These are phyloP conservation scores for Hyaloraphidium curvatum DNA, from an alignment of 192 early-diverging fungal species.

Conservation along the genomic window DNA sequence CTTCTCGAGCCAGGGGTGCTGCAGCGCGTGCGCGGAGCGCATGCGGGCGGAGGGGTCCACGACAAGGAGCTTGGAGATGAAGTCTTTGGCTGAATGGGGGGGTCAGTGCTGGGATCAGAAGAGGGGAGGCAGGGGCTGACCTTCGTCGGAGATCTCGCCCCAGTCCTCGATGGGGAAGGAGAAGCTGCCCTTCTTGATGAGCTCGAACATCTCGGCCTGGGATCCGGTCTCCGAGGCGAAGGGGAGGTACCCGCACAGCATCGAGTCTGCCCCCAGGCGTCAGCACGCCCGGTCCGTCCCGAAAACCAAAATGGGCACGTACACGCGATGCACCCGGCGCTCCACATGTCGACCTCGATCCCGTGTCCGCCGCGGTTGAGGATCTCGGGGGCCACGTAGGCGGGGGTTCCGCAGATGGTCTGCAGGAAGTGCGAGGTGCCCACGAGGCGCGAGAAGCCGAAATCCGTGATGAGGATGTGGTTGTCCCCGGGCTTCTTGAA, in stretches of 20 bases:
- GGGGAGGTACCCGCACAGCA: slow-evolving; percentile 49
- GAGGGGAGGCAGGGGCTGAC: background rate
- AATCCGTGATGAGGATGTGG: background rate
- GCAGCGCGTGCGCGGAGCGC: slow-evolving; percentile 48
- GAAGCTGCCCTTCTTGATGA: slow-evolving; percentile 36
- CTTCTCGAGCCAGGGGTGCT: slow-evolving; percentile 80
- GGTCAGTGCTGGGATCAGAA: background rate
- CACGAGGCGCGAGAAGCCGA: background rate
- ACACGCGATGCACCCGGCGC: no score
- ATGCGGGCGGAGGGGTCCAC: slow-evolving; percentile 45
- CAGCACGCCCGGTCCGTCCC: slow-evolving; percentile 36
- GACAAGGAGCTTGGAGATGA: slow-evolving; percentile 45
- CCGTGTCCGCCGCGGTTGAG: slow-evolving; percentile 30
- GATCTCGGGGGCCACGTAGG: slow-evolving; percentile 21
- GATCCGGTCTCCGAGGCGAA: no score
- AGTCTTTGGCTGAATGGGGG: slow-evolving; percentile 35
- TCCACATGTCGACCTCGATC: slow-evolving; percentile 28
- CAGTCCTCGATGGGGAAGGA: slow-evolving; percentile 42
- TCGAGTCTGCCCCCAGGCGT: slow-evolving; percentile 53
- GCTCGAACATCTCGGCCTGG: no score
- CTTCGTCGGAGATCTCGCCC: slow-evolving; percentile 4
- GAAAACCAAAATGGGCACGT: background rate
- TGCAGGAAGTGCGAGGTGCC: background rate
- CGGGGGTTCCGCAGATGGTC: background rate
- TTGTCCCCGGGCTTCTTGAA: no score